Percentiles rank a stretch among this genome's conserved stretches.
phyloP scores from a whole-genome alignment of 2,329 filamentous ascomycete species.

The Colletotrichum sp. region DNA sequence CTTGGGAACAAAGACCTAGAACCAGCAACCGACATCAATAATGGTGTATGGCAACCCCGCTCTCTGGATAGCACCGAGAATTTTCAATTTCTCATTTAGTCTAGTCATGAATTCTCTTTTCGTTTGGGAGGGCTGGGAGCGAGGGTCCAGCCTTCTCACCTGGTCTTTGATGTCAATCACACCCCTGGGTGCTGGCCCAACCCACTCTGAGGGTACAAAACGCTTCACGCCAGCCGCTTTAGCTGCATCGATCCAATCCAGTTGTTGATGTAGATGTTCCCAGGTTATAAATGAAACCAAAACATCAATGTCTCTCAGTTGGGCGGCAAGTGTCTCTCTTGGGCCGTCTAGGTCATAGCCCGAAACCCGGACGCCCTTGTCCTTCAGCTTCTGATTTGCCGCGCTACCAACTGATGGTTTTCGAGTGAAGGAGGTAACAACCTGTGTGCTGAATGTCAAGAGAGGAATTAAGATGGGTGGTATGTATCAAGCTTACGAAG shows the following conservation, averaged over 20 bases:
- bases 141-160: not conserved
- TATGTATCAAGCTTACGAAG: not conserved
- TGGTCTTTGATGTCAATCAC: not conserved
- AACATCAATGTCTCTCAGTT: not conserved
- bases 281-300: not conserved
- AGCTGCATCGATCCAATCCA: not conserved
- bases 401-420: not conserved
- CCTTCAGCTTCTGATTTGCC: not conserved
- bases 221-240: not conserved
- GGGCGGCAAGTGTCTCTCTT: not conserved
- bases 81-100: not conserved
- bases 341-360: not conserved
- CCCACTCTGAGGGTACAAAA: not conserved
- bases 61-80: not conserved
- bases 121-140: too few relatives aligned
- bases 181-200: not conserved
- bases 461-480: accelerated
- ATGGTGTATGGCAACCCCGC: not conserved
- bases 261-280: not conserved
- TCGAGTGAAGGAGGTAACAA: not conserved
- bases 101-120: not conserved
- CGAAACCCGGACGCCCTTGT: not conserved
- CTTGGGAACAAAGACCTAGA: not conserved
- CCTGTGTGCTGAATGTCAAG: not conserved
- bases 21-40: not conserved